A percentile compares a stretch with the other conserved stretches of the same genome.
Evolutionary conservation across 495 filamentous ascomycete species (phyloP).

Genomic region (Aspergillus steynii): DNA sequence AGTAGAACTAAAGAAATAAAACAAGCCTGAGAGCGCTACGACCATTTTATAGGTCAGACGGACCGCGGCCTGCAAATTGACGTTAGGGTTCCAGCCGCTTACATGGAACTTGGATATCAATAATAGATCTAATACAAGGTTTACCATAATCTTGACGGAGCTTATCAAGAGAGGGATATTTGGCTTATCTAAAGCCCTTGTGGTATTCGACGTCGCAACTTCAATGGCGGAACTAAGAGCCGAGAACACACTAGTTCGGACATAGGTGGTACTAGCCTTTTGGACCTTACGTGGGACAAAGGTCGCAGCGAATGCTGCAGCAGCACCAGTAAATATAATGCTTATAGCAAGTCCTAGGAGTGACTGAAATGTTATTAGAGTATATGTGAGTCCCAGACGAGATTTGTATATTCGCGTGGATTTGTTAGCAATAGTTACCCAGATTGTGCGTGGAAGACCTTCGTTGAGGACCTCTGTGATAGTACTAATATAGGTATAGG

Average conservation of each 20-base stretch:
- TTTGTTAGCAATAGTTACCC: constrained; percentile 69
- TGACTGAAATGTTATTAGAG: constrained; percentile 61
- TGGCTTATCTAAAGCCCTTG: constrained; percentile 68
- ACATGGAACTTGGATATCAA: constrained; percentile 70
- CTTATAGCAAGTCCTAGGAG: constrained; percentile 60
- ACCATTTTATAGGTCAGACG: constrained; percentile 60
- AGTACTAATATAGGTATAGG: constrained; percentile 63
- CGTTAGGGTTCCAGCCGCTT: constrained; percentile 49
- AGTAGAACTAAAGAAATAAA: constrained; percentile 57
- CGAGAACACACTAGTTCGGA: constrained; percentile 63
- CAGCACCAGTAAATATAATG: constrained; percentile 58
- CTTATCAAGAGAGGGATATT: constrained; percentile 73
- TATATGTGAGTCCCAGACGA: constrained; percentile 62
- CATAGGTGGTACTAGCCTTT: constrained; percentile 58
- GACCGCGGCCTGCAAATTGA: constrained; percentile 65
- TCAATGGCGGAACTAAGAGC: constrained; percentile 64
- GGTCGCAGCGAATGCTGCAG: constrained; percentile 52
- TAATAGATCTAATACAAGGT: constrained; percentile 71
- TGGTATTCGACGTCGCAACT: constrained; percentile 59
- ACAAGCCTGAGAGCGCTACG: constrained; percentile 57
- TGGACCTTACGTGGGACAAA: constrained; percentile 66
- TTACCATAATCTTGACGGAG: constrained; percentile 59
- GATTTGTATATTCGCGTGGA: constrained; percentile 50
- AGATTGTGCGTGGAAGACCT: constrained; percentile 68
- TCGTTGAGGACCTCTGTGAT: constrained; percentile 73